Evolutionary conservation across 805 yeast genomes (phyloP).

Genomic region (Candida boleticola): DNA sequence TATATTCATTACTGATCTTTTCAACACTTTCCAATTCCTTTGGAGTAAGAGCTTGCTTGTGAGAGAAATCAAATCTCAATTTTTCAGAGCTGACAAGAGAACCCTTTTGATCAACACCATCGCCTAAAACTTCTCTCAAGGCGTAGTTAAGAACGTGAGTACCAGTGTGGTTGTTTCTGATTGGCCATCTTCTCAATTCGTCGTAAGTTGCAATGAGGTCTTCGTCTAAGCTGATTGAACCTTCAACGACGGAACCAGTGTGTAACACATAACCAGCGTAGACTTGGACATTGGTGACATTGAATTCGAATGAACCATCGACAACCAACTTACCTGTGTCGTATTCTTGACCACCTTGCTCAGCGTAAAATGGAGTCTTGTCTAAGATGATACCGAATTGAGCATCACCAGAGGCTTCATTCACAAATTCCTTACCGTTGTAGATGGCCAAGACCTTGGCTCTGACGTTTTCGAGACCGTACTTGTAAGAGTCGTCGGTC

Average conservation of each 20-base stretch:
- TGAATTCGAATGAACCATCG: conserved; percentile 85
- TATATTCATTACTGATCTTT: conserved; percentile 64
- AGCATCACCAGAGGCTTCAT: conserved; percentile 32
- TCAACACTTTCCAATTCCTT: conserved; percentile 77
- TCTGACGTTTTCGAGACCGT: conserved; percentile 64
- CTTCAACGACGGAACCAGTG: conserved; percentile 83
- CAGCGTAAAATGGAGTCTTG: conserved; percentile 94
- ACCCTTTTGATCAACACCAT: conserved; percentile 90
- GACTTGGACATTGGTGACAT: conserved; percentile 85
- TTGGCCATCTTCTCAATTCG: conserved; percentile 92
- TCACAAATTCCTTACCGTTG: conserved; percentile 61
- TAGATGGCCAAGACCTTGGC: conserved; percentile 72
- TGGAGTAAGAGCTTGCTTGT: conserved; percentile 77
- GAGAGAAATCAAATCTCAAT: conserved; percentile 93
- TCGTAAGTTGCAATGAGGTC: conserved; percentile 83
- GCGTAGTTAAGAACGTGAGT: conserved; percentile 93
- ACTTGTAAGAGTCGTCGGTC: conserved; percentile 83
- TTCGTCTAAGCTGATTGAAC: conserved; percentile 65
- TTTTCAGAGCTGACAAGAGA: conserved; percentile 95
- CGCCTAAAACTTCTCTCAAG: conserved; percentile 81
- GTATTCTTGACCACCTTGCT: conserved; percentile 98
- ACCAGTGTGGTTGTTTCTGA: conserved; percentile 97
- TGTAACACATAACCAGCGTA: conserved; percentile 96
- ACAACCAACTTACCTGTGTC: conserved; percentile 92
- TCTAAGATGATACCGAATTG: conserved; percentile 83